Percentiles rank a stretch among this genome's conserved stretches.
Conservation (phyloP, 129 eudicot species). For the Centaurea solstitialis region DNA sequence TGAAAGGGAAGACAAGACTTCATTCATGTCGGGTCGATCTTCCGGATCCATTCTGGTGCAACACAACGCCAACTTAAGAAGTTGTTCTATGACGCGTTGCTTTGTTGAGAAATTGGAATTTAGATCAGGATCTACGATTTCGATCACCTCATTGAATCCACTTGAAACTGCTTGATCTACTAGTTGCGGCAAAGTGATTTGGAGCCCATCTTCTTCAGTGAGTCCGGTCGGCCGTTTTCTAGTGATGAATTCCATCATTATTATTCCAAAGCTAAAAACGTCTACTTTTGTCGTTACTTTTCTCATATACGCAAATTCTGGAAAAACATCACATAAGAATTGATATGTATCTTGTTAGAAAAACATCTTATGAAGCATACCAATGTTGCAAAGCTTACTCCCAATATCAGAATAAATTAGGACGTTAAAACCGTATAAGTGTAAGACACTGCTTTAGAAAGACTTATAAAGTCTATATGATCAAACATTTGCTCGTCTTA, state of each 20-base stretch:
- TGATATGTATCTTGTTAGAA: not conserved
- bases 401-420: not conserved
- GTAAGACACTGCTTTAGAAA: no score
- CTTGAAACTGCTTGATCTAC: conserved; percentile 44
- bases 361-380: no score
- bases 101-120: conserved; percentile 43
- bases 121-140: conserved; percentile 60
- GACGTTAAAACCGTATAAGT: not conserved
- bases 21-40: conserved; percentile 73
- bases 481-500: not conserved
- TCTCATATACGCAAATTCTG: conserved; percentile 89
- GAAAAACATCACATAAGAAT: not conserved
- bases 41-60: conserved; percentile 71
- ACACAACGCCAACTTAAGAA: conserved; percentile 67
- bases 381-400: not conserved
- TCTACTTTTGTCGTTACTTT: conserved; percentile 85
- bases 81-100: conserved; percentile 43
- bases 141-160: conserved; percentile 40
- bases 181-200: conserved; percentile 65
- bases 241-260: conserved; percentile 79
- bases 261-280: conserved; percentile 84
- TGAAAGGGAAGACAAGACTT: conserved; percentile 58
- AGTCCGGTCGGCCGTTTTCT: conserved; percentile 77
- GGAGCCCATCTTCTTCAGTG: conserved; percentile 49
- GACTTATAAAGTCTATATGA: not conserved